These are phyloP conservation scores for Teratosphaeria pseudoeucalypti DNA, from an alignment of 2,329 filamentous ascomycete species.

Conservation along the genomic window DNA sequence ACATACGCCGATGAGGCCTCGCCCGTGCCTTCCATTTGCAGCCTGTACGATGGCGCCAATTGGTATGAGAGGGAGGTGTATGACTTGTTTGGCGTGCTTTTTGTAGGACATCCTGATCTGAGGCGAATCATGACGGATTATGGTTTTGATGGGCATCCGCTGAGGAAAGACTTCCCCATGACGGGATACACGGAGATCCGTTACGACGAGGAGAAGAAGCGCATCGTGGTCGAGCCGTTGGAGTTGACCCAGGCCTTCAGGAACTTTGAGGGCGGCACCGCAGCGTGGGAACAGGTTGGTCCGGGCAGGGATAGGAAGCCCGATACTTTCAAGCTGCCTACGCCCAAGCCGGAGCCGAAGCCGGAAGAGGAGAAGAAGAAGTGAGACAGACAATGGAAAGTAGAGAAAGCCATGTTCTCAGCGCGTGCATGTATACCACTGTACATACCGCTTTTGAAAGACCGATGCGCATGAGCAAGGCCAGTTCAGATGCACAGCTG, in stretches of 20 bases:
- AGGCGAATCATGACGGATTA: slow-evolving; percentile 99
- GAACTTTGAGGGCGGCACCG: slow-evolving; percentile 74
- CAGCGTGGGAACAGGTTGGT: slow-evolving; percentile 57
- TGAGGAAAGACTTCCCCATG: slow-evolving; percentile 95
- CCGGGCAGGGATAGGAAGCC: slow-evolving; percentile 68
- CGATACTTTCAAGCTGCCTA: slow-evolving; percentile 84
- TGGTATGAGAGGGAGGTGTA: slow-evolving; percentile 99
- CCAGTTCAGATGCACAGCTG: not conserved
- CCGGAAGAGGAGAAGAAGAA: slow-evolving; percentile 90
- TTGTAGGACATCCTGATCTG: slow-evolving; percentile 86
- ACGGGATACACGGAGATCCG: slow-evolving; percentile 97
- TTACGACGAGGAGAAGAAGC: slow-evolving; percentile 99
- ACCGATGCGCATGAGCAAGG: not conserved
- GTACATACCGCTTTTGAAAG: not conserved
- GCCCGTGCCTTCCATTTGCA: slow-evolving; percentile 78
- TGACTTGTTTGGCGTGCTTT: slow-evolving; percentile 96
- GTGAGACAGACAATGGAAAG: slow-evolving; percentile 6
- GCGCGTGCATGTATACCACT: not conserved
- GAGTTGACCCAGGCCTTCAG: slow-evolving; percentile 97
- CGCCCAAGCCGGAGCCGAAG: slow-evolving; percentile 87
- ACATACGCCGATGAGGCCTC: slow-evolving; percentile 96
- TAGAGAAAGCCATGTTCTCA: not conserved
- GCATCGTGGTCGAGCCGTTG: slow-evolving; percentile 93
- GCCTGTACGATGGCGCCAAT: slow-evolving; percentile 87
- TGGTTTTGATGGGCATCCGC: slow-evolving; percentile 92